Conservation (phyloP, 2,329 filamentous ascomycete genomes). For the Colletotrichum navitas region DNA sequence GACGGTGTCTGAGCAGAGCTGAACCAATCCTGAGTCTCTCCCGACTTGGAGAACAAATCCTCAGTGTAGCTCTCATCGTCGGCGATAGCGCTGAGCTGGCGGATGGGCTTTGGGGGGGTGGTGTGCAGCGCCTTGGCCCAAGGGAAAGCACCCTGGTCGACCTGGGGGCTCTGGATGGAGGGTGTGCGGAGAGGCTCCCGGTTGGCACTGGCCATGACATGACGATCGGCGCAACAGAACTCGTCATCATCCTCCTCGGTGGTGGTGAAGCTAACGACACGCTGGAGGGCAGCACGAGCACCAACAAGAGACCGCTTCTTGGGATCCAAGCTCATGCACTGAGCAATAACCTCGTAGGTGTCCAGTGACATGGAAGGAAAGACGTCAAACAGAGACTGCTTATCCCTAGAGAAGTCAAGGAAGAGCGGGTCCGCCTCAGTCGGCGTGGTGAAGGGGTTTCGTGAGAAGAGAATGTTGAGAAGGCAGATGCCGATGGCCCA, state of each 20-base stretch:
- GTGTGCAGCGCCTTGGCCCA: slow-evolving; percentile 93
- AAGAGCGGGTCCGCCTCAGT: slow-evolving; percentile 93
- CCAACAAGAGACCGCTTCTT: slow-evolving; percentile 85
- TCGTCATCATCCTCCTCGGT: slow-evolving; percentile 93
- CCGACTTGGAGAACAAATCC: slow-evolving; percentile 86
- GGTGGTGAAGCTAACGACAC: slow-evolving; percentile 91
- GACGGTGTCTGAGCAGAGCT: slow-evolving; percentile 83
- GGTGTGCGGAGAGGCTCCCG: slow-evolving; percentile 96
- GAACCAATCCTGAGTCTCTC: slow-evolving; percentile 81
- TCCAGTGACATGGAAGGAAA: slow-evolving; percentile 99
- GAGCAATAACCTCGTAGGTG: slow-evolving; percentile 91
- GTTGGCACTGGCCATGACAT: slow-evolving; percentile 85
- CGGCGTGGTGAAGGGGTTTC: slow-evolving; percentile 94
- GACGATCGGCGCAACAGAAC: slow-evolving; percentile 87
- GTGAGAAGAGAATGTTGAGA: slow-evolving; percentile 95
- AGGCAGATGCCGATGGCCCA: slow-evolving; percentile 98
- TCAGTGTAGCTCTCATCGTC: slow-evolving; percentile 84
- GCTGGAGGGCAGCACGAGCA: slow-evolving; percentile 81
- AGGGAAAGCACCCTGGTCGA: slow-evolving; percentile 88
- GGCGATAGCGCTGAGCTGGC: slow-evolving; percentile 89
- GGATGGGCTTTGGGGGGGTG: slow-evolving; percentile 76
- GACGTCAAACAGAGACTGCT: slow-evolving; percentile 96
- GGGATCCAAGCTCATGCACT: slow-evolving; percentile 93
- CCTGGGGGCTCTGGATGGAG: slow-evolving; percentile 88
- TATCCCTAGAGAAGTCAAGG: slow-evolving; percentile 91